Evolutionary conservation across 768 basidiomycete species (phyloP).

Genomic region (Xanthoconium stramineum): DNA sequence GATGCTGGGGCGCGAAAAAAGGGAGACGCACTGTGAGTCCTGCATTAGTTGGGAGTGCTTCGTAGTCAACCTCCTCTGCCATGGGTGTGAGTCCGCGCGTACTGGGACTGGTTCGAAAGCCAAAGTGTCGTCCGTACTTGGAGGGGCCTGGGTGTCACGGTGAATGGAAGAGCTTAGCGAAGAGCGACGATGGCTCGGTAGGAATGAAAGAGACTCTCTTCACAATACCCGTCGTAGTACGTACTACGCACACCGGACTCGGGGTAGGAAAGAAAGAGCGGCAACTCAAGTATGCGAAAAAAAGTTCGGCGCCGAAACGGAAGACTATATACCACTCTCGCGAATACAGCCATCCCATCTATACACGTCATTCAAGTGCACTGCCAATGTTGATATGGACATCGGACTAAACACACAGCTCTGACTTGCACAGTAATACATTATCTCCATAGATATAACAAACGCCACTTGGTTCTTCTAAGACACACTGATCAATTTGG

Average conservation of each 20-base stretch:
- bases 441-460: not conserved
- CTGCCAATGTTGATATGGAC: not conserved
- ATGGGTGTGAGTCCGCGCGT: conserved; percentile 22
- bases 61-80: conserved; percentile 57
- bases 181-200: not conserved
- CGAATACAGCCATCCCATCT: not conserved
- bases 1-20: conserved; percentile 7
- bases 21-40: conserved; percentile 58
- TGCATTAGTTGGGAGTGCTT: conserved; percentile 69
- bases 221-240: not conserved
- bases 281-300: conserved; percentile 6
- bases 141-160: not conserved
- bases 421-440: not conserved
- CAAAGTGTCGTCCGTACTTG: conserved; percentile 5
- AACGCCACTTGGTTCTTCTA: not conserved
- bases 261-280: not conserved
- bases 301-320: conserved; percentile 3
- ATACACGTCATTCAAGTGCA: not conserved
- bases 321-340: not conserved
- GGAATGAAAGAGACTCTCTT: conserved; percentile 10
- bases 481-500: conserved; percentile 2
- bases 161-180: not conserved
- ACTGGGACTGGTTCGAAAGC: conserved; percentile 4
- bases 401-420: not conserved
- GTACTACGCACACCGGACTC: conserved; percentile 1